These are phyloP conservation scores for Astrephomene gubernaculifera DNA, from an alignment of 139 green algal species.

Conservation along the genomic window DNA sequence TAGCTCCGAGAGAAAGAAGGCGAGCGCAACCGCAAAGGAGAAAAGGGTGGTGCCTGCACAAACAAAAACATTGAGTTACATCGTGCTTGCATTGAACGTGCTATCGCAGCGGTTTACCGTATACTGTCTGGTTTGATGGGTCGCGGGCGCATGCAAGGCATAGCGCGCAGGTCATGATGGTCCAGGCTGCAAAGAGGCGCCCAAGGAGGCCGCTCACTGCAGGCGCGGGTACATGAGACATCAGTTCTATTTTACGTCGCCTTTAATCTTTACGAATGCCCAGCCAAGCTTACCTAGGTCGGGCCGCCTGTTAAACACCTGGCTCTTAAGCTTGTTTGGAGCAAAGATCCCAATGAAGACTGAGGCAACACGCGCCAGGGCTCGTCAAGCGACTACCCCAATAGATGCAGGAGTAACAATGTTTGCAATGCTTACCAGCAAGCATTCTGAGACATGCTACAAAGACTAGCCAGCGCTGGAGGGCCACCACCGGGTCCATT, in stretches of 20 bases:
- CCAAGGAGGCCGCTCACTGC: conserved; percentile 85
- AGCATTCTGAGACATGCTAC: conserved; percentile 80
- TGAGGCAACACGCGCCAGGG: conserved; percentile 52
- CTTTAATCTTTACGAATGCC: too few species aligned
- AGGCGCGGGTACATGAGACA: too few species aligned
- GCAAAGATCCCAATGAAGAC: conserved; percentile 82
- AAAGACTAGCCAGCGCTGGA: conserved; percentile 80
- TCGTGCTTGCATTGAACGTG: not conserved
- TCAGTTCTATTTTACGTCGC: too few species aligned
- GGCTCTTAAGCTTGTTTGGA: conserved; percentile 68
- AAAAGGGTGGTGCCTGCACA: conserved; percentile 78
- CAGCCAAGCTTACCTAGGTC: conserved; percentile 75
- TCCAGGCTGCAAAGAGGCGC: conserved; percentile 89
- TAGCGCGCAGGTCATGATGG: conserved; percentile 80
- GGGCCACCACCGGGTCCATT: conserved; percentile 22
- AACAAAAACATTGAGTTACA: not conserved
- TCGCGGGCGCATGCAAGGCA: conserved; percentile 87
- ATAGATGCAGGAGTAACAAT: not conserved
- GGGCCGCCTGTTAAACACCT: conserved; percentile 78
- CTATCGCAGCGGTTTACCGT: conserved; percentile 62
- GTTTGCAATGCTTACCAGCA: conserved; percentile 64
- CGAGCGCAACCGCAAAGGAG: conserved; percentile 83
- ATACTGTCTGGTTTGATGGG: conserved; percentile 76
- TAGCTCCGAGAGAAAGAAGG: conserved; percentile 82
- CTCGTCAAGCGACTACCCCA: not conserved